Percentiles rank a stretch among this genome's conserved stretches.
Conservation (phyloP, 495 filamentous ascomycete genomes). For the Aspergillus nidulans region DNA sequence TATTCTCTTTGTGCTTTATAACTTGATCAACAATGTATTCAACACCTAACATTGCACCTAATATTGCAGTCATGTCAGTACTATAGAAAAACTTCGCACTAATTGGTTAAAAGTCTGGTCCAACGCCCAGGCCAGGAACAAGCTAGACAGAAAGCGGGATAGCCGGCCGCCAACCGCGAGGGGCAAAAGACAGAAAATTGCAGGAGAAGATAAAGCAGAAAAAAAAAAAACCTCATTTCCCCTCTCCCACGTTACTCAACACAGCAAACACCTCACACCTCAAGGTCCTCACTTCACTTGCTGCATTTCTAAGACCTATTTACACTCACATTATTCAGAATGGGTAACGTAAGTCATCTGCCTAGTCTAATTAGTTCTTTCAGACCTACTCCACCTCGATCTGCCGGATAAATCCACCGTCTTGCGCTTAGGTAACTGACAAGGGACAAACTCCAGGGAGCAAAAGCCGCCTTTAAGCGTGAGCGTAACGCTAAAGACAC, state of each 20-base stretch:
- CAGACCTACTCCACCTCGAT: not conserved
- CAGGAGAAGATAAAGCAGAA: not conserved
- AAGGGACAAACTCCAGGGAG: constrained; percentile 5
- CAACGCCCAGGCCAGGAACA: not conserved
- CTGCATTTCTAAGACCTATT: not conserved
- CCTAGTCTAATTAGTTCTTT: not conserved
- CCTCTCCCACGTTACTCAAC: not conserved
- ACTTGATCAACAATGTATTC: no score
- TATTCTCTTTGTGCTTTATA: no score
- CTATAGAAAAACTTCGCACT: no score
- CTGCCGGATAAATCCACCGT: not conserved
- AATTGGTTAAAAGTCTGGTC: no score
- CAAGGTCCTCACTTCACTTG: not conserved
- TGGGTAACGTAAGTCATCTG: constrained; percentile 5
- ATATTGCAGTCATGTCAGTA: no score
- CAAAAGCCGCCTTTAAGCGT: constrained; percentile 14
- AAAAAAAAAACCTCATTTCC: not conserved
- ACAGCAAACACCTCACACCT: not conserved
- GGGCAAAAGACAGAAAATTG: not conserved
- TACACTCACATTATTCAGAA: not conserved
- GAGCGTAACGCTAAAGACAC: constrained; percentile 17
- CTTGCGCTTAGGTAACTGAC: not conserved
- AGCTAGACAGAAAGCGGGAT: not conserved
- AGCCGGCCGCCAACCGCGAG: not conserved
- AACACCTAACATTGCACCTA: no score